Evolutionary conservation across 805 yeast species (phyloP).

Genomic region (Candida caryicola): DNA sequence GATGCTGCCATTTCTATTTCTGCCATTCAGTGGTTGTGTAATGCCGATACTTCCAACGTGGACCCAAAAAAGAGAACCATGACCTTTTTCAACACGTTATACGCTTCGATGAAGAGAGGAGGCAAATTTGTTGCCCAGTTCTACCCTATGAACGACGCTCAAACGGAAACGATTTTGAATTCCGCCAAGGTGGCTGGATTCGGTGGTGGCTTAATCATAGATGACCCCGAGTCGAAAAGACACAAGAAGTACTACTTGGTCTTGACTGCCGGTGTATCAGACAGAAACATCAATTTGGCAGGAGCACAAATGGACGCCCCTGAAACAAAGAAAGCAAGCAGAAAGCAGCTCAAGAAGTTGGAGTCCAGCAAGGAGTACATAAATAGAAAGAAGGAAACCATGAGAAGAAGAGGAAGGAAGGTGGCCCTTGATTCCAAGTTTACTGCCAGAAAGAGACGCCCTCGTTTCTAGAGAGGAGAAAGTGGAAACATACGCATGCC

Average conservation of each 20-base stretch:
- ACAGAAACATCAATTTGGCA: constrained; percentile 67
- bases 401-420: constrained; percentile 84
- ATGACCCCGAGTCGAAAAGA: constrained; percentile 88
- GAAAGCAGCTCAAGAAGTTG: constrained; percentile 50
- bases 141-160: constrained; percentile 88
- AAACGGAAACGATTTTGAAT: constrained; percentile 68
- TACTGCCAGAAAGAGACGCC: constrained; percentile 71
- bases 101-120: constrained; percentile 83
- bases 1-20: constrained; percentile 95
- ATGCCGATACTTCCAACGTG: constrained; percentile 79
- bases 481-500: no score
- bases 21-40: constrained; percentile 97
- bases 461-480: constrained; percentile 39
- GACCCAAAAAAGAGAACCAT: constrained; percentile 82
- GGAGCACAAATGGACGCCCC: constrained; percentile 81
- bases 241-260: constrained; percentile 90
- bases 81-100: constrained; percentile 83
- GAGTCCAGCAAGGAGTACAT: constrained; percentile 83
- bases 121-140: constrained; percentile 98
- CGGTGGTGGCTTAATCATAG: constrained; percentile 92
- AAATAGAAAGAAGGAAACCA: constrained; percentile 85
- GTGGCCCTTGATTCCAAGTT: constrained; percentile 90
- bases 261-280: constrained; percentile 80
- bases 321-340: constrained; percentile 38
- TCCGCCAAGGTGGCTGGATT: constrained; percentile 95